Conservation (phyloP, 31 red algal species). For the Asparagopsis taxiformis region DNA sequence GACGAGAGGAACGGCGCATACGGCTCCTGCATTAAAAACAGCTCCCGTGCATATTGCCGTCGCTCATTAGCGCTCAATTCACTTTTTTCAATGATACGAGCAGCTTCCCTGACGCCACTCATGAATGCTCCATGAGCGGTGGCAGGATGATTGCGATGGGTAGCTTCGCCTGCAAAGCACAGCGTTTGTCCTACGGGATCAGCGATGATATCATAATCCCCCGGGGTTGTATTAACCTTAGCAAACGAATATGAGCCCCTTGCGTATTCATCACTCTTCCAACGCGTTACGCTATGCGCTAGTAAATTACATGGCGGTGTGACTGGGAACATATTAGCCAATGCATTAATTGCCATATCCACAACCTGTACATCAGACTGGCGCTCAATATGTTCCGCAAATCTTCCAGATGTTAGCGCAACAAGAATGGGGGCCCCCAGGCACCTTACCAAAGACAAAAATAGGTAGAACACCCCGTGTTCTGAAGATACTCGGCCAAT, state of each 20-base stretch:
- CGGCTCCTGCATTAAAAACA: constrained; percentile 63
- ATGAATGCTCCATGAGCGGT: constrained; percentile 92
- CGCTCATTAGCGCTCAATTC: constrained; percentile 17
- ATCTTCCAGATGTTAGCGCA: constrained; percentile 61
- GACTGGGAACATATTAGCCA: constrained; percentile 61
- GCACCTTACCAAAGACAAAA: constrained; percentile 66
- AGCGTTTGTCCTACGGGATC: constrained; percentile 63
- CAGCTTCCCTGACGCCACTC: constrained; percentile 85
- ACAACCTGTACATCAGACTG: constrained; percentile 61
- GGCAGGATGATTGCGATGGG: constrained; percentile 76
- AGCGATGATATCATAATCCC: constrained; percentile 63
- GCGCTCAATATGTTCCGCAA: constrained; percentile 75
- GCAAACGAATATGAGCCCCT: constrained; percentile 88
- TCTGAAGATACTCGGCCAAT: constrained; percentile 60
- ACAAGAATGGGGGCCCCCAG: constrained; percentile 81
- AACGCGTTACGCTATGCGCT: constrained; percentile 78
- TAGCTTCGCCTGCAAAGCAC: constrained; percentile 94
- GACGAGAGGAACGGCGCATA: background rate
- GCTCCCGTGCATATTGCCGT: constrained; percentile 40
- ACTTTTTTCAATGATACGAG: constrained; percentile 53
- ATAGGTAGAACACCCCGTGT: constrained; percentile 73
- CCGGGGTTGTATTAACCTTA: constrained; percentile 53
- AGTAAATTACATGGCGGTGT: constrained; percentile 30
- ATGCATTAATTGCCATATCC: constrained; percentile 51
- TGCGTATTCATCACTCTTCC: constrained; percentile 70